phyloP scores from a whole-genome alignment of 1,284 basidiomycete species.

The Pascua guehoae region DNA sequence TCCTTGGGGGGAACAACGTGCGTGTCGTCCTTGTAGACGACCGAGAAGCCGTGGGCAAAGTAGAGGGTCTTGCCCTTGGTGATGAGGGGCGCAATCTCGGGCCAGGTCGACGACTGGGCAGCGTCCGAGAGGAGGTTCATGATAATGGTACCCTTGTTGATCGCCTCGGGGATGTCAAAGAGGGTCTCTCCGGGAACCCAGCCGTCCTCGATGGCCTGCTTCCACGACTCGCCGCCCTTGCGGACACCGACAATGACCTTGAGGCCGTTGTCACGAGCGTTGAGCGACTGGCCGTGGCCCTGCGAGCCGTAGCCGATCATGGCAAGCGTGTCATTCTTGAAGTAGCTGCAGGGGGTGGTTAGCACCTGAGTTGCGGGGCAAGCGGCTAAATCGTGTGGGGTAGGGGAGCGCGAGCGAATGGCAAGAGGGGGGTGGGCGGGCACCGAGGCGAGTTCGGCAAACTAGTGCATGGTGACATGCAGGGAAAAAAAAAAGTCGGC shows the following conservation, averaged over 20 bases:
- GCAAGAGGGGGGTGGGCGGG: not conserved
- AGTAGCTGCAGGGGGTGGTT: conserved; percentile 56
- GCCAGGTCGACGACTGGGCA: conserved; percentile 94
- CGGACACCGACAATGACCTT: conserved; percentile 99
- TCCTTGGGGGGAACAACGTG: conserved; percentile 86
- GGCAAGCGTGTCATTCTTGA: conserved; percentile 99
- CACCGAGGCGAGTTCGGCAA: not conserved
- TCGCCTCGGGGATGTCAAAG: conserved; percentile 98
- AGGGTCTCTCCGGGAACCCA: conserved; percentile 99
- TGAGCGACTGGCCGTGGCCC: conserved; percentile 97
- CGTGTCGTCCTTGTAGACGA: conserved; percentile 97
- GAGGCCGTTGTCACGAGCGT: conserved; percentile 97
- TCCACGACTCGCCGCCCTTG: conserved; percentile 90
- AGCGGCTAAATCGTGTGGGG: too few species aligned
- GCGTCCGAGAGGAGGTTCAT: conserved; percentile 99
- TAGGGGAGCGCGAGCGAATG: too few species aligned
- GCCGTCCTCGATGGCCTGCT: conserved; percentile 90
- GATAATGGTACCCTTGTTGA: conserved; percentile 92
- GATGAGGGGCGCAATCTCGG: conserved; percentile 79
- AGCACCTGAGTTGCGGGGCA: conserved; percentile 5
- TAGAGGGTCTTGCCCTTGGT: conserved; percentile 99
- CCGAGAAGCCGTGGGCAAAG: conserved; percentile 99
- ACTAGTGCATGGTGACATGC: not conserved
- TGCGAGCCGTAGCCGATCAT: conserved; percentile 97
- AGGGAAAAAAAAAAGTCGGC: not conserved